phyloP scores from a whole-genome alignment of 805 yeast genomes.

The Candida arabinofermentans region DNA sequence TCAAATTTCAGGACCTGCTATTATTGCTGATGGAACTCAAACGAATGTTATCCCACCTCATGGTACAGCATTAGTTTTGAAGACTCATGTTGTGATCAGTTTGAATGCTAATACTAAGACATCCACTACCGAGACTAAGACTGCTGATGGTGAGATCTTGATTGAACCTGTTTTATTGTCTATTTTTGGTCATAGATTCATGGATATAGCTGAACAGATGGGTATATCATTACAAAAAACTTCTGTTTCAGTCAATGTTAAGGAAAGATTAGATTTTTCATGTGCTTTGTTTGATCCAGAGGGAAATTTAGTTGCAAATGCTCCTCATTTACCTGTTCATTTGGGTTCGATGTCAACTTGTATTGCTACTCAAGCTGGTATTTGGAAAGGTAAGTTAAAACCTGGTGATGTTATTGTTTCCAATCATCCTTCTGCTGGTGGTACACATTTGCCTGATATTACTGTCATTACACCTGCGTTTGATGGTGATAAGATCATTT shows the following conservation, averaged over 20 bases:
- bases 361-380: conserved; percentile 57
- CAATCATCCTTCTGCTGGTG: conserved; percentile 82
- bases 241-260: conserved; percentile 76
- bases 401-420: conserved; percentile 77
- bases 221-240: conserved; percentile 77
- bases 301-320: conserved; percentile 83
- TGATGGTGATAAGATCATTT: conserved; percentile 55
- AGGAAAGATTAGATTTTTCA: conserved; percentile 78
- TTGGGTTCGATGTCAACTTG: conserved; percentile 84
- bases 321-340: conserved; percentile 87
- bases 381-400: conserved; percentile 60
- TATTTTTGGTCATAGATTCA: conserved; percentile 77
- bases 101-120: conserved; percentile 7
- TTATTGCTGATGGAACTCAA: conserved; percentile 77
- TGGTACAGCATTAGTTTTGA: conserved; percentile 50
- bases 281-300: conserved; percentile 76
- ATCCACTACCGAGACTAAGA: conserved; percentile 1
- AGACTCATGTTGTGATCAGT: conserved; percentile 57
- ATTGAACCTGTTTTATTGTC: conserved; percentile 72
- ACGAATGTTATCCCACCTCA: conserved; percentile 70
- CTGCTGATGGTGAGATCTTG: conserved; percentile 16
- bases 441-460: conserved; percentile 85
- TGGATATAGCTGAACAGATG: conserved; percentile 92
- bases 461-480: conserved; percentile 92
- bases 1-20: conserved; percentile 63